Conservation (phyloP, 352 stramenopile species). For the Phytophthora uliginosa region DNA sequence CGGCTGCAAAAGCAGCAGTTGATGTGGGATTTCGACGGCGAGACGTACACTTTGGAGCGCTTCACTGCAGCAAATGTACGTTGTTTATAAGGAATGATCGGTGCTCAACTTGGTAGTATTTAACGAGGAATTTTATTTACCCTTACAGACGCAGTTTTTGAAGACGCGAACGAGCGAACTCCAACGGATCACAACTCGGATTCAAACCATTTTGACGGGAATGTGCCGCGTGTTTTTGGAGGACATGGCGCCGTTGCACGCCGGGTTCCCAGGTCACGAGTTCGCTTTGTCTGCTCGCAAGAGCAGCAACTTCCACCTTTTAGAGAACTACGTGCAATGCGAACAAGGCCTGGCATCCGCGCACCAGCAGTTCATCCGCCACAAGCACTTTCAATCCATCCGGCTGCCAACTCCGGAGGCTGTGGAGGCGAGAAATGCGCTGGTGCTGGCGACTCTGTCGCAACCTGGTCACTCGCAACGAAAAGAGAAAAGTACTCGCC, state of each 20-base stretch:
- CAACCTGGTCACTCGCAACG: neutral
- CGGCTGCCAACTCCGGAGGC: conserved; percentile 14
- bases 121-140: neutral
- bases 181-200: conserved; percentile 19
- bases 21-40: conserved; percentile 60
- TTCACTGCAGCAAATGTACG: conserved; percentile 56
- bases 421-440: conserved; percentile 29
- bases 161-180: conserved; percentile 40
- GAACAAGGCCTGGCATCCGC: conserved; percentile 62
- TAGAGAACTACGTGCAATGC: conserved; percentile 62
- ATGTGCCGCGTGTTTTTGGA: conserved; percentile 53
- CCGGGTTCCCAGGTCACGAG: conserved; percentile 58
- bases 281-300: conserved; percentile 65
- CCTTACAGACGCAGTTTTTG: conserved; percentile 21
- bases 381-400: conserved; percentile 60
- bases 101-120: neutral
- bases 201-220: conserved; percentile 50
- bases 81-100: neutral
- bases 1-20: conserved; percentile 45
- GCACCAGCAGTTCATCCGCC: conserved; percentile 54
- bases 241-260: conserved; percentile 45
- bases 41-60: conserved; percentile 35
- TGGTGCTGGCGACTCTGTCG: conserved; percentile 14
- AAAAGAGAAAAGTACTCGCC: conserved; percentile 17
- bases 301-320: conserved; percentile 72